phyloP scores from a whole-genome alignment of 768 basidiomycete genomes.

The Sistotremastrum suecicum region DNA sequence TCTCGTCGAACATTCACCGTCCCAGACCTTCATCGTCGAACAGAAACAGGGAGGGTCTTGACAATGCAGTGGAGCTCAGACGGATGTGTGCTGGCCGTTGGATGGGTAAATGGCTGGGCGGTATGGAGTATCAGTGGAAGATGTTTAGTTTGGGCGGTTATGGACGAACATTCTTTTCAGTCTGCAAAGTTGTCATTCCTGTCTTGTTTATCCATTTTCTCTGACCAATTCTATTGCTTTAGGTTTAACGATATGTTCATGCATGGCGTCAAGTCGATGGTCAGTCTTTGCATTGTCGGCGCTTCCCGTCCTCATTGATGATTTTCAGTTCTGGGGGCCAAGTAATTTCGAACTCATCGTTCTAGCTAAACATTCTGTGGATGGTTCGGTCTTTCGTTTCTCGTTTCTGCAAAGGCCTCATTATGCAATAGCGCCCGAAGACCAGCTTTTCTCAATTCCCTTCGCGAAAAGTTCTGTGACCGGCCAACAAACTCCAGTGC shows the following conservation, averaged over 20 bases:
- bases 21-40: constrained; percentile 44
- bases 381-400: constrained; percentile 25
- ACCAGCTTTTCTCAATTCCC: constrained; percentile 72
- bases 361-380: constrained; percentile 40
- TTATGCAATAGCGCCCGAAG: constrained; percentile 33
- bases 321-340: constrained; percentile 75
- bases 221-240: constrained; percentile 3
- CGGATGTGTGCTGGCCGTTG: constrained; percentile 88
- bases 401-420: constrained; percentile 1
- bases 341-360: constrained; percentile 84
- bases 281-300: constrained; percentile 21
- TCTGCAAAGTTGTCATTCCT: background rate
- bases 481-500: constrained; percentile 79
- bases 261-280: constrained; percentile 62
- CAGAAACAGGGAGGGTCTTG: constrained; percentile 43
- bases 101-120: constrained; percentile 84
- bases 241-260: constrained; percentile 76
- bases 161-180: constrained; percentile 23
- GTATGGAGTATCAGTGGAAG: constrained; percentile 83
- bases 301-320: background rate
- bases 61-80: constrained; percentile 88
- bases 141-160: constrained; percentile 66
- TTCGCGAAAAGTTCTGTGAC: constrained; percentile 94
- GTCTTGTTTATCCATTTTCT: constrained; percentile 5
- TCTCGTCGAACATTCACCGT: constrained; percentile 10